Evolutionary conservation across 345 rosid species (phyloP).

Genomic region (Chamaenerion angustifolium): DNA sequence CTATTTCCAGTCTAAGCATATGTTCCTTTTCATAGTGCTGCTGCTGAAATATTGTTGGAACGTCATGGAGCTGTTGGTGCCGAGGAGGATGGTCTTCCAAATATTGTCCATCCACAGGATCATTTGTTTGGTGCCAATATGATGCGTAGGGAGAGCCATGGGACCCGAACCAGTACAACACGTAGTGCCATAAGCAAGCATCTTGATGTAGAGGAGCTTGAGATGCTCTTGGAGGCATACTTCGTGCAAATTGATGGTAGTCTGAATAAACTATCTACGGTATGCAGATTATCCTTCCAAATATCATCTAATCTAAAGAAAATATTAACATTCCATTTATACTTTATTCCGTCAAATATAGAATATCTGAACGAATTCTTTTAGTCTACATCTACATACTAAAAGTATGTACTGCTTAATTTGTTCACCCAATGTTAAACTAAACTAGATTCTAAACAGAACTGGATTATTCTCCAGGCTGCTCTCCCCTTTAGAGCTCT

Average conservation of each 20-base stretch:
- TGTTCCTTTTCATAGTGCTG: constrained; percentile 23
- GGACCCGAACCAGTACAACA: constrained; percentile 48
- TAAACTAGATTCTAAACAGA: no score
- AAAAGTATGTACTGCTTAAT: no score
- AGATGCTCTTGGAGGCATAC: constrained; percentile 96
- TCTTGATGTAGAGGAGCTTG: constrained; percentile 82
- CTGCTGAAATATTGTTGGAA: constrained; percentile 31
- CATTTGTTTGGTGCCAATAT: constrained; percentile 32
- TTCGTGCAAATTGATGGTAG: constrained; percentile 90
- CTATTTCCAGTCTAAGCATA: constrained; percentile 3
- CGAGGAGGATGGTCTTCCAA: constrained; percentile 28
- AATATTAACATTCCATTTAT: not conserved
- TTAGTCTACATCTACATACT: no score
- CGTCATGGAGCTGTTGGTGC: constrained; percentile 18
- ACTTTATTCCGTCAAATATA: not conserved
- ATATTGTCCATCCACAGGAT: constrained; percentile 24
- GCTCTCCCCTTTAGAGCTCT: no score
- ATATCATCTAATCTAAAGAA: not conserved
- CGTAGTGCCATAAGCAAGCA: constrained; percentile 53
- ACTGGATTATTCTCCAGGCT: no score
- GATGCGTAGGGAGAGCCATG: constrained; percentile 41
- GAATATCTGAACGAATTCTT: no score
- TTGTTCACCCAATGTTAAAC: no score
- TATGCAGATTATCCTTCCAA: constrained; percentile 15
- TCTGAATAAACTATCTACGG: constrained; percentile 81